Conservation (phyloP, 768 basidiomycete genomes). For the Phaffia australis region DNA sequence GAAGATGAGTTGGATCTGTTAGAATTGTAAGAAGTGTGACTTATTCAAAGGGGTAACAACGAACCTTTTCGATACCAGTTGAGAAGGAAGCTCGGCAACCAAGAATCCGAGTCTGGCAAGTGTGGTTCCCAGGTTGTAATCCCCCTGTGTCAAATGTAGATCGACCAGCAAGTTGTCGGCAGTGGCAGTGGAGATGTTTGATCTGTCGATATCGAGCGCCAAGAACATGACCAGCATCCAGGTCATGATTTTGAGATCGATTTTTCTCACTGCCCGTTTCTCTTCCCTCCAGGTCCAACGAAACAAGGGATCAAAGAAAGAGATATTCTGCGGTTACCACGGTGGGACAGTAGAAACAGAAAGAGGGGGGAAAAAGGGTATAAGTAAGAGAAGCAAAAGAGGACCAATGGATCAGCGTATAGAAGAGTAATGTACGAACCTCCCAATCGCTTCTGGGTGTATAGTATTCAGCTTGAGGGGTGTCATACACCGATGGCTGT, state of each 20-base stretch:
- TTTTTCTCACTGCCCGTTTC: conserved; percentile 46
- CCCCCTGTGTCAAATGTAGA: conserved; percentile 28
- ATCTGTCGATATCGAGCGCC: conserved; percentile 38
- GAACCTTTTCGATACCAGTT: conserved; percentile 32
- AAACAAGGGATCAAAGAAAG: conserved; percentile 54
- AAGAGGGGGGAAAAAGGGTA: background rate
- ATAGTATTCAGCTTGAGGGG: conserved; percentile 30
- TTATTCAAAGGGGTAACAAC: conserved; percentile 36
- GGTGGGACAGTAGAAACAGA: background rate
- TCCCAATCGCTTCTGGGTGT: conserved; percentile 2
- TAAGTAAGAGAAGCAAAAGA: background rate
- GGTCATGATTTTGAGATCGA: conserved; percentile 52
- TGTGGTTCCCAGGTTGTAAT: conserved; percentile 44
- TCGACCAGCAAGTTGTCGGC: conserved; percentile 30
- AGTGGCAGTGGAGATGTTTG: conserved; percentile 43
- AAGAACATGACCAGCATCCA: conserved; percentile 50
- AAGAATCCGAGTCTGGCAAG: conserved; percentile 35
- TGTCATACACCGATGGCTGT: conserved; percentile 32
- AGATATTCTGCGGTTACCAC: conserved; percentile 45
- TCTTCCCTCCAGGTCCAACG: conserved; percentile 67
- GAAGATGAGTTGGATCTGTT: conserved; percentile 18
- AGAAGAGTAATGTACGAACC: background rate
- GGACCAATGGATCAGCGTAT: no score
- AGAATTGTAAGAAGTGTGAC: conserved; percentile 41
- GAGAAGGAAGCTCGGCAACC: conserved; percentile 29